Percentiles rank a stretch among this genome's conserved stretches.
These are phyloP conservation scores for Penicillium polonicum DNA, from an alignment of 2,329 filamentous ascomycete species.

Conservation along the genomic window DNA sequence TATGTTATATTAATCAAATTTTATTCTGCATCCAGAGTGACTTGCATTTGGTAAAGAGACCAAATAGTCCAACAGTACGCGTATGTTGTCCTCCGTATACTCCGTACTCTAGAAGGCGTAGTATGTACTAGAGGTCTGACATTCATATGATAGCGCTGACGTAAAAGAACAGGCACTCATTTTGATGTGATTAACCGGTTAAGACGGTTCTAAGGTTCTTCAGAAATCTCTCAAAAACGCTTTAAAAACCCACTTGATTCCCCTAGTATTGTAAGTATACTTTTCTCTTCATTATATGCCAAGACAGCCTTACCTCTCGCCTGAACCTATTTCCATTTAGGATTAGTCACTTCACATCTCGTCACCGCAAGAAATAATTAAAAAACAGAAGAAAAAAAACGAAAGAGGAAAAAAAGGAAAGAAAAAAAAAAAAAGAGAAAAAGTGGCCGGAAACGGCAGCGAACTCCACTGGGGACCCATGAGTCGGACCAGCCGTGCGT, in stretches of 20 bases:
- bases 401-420: neutral
- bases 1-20: neutral
- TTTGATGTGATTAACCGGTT: neutral
- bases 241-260: neutral
- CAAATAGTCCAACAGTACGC: neutral
- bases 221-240: neutral
- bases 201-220: neutral
- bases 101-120: neutral
- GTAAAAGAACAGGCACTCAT: slow-evolving; percentile 17
- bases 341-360: slow-evolving; percentile 26
- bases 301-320: neutral
- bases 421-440: neutral
- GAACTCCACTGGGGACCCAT: slow-evolving; percentile 34
- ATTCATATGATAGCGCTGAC: slow-evolving; percentile 22
- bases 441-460: slow-evolving; percentile 33
- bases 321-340: neutral
- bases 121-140: neutral
- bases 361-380: slow-evolving; percentile 15
- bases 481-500: slow-evolving; percentile 47
- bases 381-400: neutral
- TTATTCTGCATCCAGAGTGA: neutral
- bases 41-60: neutral
- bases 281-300: neutral
- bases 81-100: neutral
- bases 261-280: too few species aligned